These are phyloP conservation scores for Rhizopus sp. DNA, from an alignment of 371 early-diverging fungal species.

Conservation along the genomic window DNA sequence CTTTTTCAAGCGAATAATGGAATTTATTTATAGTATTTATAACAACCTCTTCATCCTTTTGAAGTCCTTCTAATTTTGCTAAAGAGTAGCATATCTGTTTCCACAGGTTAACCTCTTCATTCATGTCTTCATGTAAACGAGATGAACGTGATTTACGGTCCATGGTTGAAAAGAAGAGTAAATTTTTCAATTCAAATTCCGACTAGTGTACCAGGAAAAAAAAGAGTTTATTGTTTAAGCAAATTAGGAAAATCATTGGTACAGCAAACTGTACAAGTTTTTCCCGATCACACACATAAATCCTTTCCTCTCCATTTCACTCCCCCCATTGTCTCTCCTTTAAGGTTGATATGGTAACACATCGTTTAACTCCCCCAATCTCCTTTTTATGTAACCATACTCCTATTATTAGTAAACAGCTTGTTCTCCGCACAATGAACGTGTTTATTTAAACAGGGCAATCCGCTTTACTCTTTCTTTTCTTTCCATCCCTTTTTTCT, in stretches of 20 bases:
- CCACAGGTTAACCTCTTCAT: constrained; percentile 51
- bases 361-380: not conserved
- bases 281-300: not conserved
- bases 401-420: constrained; percentile 15
- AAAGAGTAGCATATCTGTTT: constrained; percentile 49
- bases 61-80: constrained; percentile 50
- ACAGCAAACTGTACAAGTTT: not conserved
- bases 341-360: not conserved
- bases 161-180: constrained; percentile 22
- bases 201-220: not conserved
- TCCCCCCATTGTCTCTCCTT: not conserved
- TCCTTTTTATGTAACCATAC: constrained; percentile 12
- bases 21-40: constrained; percentile 44
- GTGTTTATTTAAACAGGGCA: not conserved
- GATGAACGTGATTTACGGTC: constrained; percentile 51
- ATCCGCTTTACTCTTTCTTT: not conserved
- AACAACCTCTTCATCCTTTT: constrained; percentile 43
- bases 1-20: constrained; percentile 44
- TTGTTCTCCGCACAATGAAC: not conserved
- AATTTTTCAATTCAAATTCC: constrained; percentile 3
- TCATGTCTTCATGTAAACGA: constrained; percentile 36
- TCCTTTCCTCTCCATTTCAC: not conserved
- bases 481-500: constrained; percentile 5
- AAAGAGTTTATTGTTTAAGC: constrained; percentile 1
- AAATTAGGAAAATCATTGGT: not conserved